phyloP scores from a whole-genome alignment of 495 filamentous ascomycete species.

The Penicillium flavigenum region DNA sequence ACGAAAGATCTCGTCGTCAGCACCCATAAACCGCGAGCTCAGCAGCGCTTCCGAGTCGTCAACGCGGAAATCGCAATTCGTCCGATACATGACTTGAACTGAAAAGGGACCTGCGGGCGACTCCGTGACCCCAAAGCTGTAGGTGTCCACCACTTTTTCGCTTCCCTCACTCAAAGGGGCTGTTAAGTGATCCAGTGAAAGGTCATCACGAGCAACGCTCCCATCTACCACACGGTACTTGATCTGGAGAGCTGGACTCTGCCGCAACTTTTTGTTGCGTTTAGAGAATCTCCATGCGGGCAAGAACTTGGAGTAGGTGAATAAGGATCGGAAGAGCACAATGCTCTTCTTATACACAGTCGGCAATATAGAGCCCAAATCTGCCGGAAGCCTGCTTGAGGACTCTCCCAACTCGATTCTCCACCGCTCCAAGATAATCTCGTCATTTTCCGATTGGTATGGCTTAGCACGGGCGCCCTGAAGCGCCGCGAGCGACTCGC shows the following conservation, averaged over 20 bases:
- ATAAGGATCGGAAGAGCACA: constrained; percentile 91
- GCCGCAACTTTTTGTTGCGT: constrained; percentile 62
- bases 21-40: constrained; percentile 93
- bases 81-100: constrained; percentile 78
- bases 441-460: constrained; percentile 44
- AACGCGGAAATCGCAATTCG: constrained; percentile 83
- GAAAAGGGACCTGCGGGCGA: constrained; percentile 83
- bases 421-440: constrained; percentile 91
- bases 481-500: constrained; percentile 72
- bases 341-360: constrained; percentile 96
- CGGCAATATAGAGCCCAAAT: constrained; percentile 70
- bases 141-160: constrained; percentile 68
- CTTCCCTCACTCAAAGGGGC: constrained; percentile 68
- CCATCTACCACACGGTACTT: constrained; percentile 76
- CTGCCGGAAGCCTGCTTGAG: constrained; percentile 51
- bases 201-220: constrained; percentile 38
- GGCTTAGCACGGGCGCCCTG: constrained; percentile 33
- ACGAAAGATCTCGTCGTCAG: constrained; percentile 82
- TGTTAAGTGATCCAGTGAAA: constrained; percentile 63
- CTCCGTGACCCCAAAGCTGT: constrained; percentile 74
- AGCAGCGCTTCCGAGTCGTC: constrained; percentile 87
- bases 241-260: constrained; percentile 63
- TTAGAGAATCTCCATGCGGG: constrained; percentile 87
- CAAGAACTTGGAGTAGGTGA: constrained; percentile 74
- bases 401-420: constrained; percentile 70